Evolutionary conservation across 805 yeast species (phyloP).

Genomic region (Torulaspora microellipsoides): DNA sequence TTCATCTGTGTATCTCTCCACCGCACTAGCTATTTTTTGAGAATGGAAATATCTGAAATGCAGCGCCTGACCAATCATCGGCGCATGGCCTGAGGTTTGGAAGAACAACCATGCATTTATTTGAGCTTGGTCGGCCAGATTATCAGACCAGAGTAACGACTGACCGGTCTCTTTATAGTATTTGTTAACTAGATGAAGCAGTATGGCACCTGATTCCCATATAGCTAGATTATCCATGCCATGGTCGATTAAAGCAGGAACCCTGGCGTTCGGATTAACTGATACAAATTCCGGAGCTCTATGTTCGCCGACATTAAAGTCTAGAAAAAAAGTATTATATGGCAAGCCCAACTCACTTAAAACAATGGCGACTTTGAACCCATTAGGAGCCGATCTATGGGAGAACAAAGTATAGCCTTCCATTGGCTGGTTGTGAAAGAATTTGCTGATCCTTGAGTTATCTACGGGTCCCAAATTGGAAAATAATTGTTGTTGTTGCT

Average conservation of each 20-base stretch:
- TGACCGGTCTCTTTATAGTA: slow-evolving; percentile 60
- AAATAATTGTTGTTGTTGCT: slow-evolving; percentile 21
- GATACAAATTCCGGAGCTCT: slow-evolving; percentile 89
- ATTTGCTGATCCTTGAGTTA: slow-evolving; percentile 59
- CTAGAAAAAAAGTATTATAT: slow-evolving; percentile 78
- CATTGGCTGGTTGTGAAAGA: slow-evolving; percentile 69
- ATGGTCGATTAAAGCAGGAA: slow-evolving; percentile 92
- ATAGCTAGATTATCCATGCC: slow-evolving; percentile 70
- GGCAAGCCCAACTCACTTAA: slow-evolving; percentile 75
- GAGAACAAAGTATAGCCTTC: slow-evolving; percentile 80
- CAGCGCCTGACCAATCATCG: slow-evolving; percentile 97
- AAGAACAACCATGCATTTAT: slow-evolving; percentile 87
- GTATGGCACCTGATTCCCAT: slow-evolving; percentile 95
- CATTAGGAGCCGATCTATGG: slow-evolving; percentile 91
- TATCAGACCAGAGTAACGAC: slow-evolving; percentile 69
- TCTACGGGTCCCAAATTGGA: slow-evolving; percentile 32
- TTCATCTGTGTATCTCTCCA: slow-evolving; percentile 86
- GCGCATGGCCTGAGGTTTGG: slow-evolving; percentile 96
- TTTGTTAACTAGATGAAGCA: slow-evolving; percentile 72
- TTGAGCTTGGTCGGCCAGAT: slow-evolving; percentile 73
- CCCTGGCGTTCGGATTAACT: slow-evolving; percentile 94
- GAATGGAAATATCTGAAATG: slow-evolving; percentile 91
- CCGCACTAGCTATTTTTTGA: slow-evolving; percentile 79
- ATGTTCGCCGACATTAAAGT: slow-evolving; percentile 86
- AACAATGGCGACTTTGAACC: slow-evolving; percentile 90